phyloP scores from a whole-genome alignment of 352 stramenopile genomes.

The Phytophthora capsici region DNA sequence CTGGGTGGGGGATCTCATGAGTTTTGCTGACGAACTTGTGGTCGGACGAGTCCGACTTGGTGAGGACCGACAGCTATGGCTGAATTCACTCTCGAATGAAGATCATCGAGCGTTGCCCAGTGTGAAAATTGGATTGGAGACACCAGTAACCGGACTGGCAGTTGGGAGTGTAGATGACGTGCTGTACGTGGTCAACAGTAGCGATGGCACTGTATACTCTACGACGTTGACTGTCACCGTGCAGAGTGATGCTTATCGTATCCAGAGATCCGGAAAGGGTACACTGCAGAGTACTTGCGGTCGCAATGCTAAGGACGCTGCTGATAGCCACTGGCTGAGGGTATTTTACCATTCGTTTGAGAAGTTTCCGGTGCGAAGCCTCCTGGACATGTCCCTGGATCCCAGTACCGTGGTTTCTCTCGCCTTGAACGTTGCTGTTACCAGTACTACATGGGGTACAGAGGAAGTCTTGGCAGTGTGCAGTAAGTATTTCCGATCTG shows the following conservation, averaged over 20 bases:
- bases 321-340: conserved; percentile 26
- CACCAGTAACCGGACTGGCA: background rate
- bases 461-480: background rate
- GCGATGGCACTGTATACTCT: conserved; percentile 3
- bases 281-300: background rate
- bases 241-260: conserved; percentile 61
- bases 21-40: conserved; percentile 31
- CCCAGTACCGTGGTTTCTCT: conserved; percentile 7
- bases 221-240: conserved; percentile 42
- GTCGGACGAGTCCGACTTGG: conserved; percentile 13
- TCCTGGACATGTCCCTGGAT: conserved; percentile 28
- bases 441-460: no score
- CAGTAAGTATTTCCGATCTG: conserved; percentile 29
- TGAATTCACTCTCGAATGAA: conserved; percentile 35
- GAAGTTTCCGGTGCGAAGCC: conserved; percentile 57
- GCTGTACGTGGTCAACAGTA: conserved; percentile 40
- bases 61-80: background rate
- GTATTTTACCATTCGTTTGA: conserved; percentile 68
- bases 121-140: background rate
- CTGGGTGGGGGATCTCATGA: conserved; percentile 26
- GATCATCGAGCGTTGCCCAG: conserved; percentile 43
- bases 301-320: background rate
- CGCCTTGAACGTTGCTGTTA: conserved; percentile 16
- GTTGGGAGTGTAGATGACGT: conserved; percentile 25
- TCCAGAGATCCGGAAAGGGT: conserved; percentile 37